Percentiles rank a stretch among this genome's conserved stretches.
These are phyloP conservation scores for Aspergillus ostianus DNA, from an alignment of 495 filamentous ascomycete genomes.

Conservation along the genomic window DNA sequence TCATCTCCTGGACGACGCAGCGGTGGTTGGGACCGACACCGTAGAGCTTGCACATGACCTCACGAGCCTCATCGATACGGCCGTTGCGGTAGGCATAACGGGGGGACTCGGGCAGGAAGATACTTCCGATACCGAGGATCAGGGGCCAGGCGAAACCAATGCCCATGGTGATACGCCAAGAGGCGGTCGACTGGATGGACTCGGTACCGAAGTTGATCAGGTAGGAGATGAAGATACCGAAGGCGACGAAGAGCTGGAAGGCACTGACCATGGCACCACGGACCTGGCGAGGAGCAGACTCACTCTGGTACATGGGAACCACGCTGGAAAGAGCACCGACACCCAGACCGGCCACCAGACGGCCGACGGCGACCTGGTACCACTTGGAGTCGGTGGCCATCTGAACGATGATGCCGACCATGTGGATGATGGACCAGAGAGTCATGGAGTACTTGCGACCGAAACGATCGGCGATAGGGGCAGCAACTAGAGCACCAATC, in stretches of 20 bases:
- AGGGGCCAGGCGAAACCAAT: conserved; percentile 75
- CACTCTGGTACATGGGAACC: conserved; percentile 73
- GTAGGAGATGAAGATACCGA: conserved; percentile 80
- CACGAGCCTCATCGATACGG: conserved; percentile 61
- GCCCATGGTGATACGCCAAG: conserved; percentile 81
- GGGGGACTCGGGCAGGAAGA: conserved; percentile 72
- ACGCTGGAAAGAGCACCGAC: conserved; percentile 69
- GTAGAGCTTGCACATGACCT: conserved; percentile 68
- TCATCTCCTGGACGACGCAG: conserved; percentile 66
- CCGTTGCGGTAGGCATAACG: conserved; percentile 67
- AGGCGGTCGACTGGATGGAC: conserved; percentile 49
- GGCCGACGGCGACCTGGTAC: conserved; percentile 54
- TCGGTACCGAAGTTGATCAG: conserved; percentile 79
- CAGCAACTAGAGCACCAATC: conserved; percentile 64
- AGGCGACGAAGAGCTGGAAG: conserved; percentile 86
- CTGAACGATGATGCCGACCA: conserved; percentile 68
- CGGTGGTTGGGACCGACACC: conserved; percentile 64
- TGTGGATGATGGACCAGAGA: conserved; percentile 61
- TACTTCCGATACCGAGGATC: conserved; percentile 66
- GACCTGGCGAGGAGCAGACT: conserved; percentile 63
- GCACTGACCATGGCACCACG: conserved; percentile 66
- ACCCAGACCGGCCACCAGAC: conserved; percentile 63
- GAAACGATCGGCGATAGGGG: conserved; percentile 52
- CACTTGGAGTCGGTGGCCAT: conserved; percentile 55
- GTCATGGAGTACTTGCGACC: conserved; percentile 53